Base-by-base conservation (phyloP, 2,329 filamentous ascomycete species). In the Didymella sp. region DNA sequence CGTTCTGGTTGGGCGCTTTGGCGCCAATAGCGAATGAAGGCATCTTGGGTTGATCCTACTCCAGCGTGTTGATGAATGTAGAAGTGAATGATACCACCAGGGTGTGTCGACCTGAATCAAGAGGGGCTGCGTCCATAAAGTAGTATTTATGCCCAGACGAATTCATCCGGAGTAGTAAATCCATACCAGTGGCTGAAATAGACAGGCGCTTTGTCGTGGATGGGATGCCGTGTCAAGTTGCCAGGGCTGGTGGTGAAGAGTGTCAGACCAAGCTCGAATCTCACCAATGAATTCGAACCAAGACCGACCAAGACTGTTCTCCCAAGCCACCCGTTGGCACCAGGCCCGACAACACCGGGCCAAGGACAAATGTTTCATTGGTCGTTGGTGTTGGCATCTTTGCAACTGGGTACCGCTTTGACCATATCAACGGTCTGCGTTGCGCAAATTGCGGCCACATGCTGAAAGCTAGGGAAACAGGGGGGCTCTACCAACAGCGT, bases 311-410 rank as follows among this genome's bases (percentile, higher is more conserved):
- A 57, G 53, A 54, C 48, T 35, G 17, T 56, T 40, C 49, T 46
- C 56, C 46, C 45, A 60, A 66, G 66, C 66, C 62, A 63, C 59
- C 59, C 56, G 56, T 51, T 59, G 62, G 64, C 55, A 66, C 55
- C 53, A 69, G 64, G 66, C 48, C 64, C 64, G 66, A 57, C 47
- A 52, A 61, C 59, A 41, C 66, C 60, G 63, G 50, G 60, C 58
- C 59, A 62, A 64, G 57, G 53, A 54, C 25, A 59, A 51, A 42
- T 48, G 50, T 45, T 37, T 37, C 44, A 56, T 56, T 62, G 56
- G 42, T 42, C 42, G 41, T 60, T 51, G 42, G 28, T 21, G 37
- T 50, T 46, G 44, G 40, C 42, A 12, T 13, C 22, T 42, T 41
- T 51, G 49, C 40, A 31, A 50, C 48, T 59, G 60, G 51, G 6